Conservation (phyloP, 1,284 basidiomycete genomes). For the Somion occarium region DNA sequence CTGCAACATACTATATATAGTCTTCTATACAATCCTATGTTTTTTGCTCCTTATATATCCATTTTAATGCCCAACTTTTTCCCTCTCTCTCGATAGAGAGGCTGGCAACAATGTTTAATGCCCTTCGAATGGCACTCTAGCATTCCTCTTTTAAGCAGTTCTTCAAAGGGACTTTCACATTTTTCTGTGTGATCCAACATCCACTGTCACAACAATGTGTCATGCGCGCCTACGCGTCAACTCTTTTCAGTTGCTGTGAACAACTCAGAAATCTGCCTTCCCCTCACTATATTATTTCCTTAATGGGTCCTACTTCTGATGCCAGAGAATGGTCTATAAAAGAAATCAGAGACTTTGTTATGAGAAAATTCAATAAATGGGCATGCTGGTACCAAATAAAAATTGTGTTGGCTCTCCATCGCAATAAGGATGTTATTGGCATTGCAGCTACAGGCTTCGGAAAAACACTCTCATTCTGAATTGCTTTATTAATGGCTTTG, state of each 20-base stretch:
- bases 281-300: not conserved
- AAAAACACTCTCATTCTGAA: conserved; percentile 29
- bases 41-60: not conserved
- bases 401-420: conserved; percentile 9
- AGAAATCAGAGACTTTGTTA: not conserved
- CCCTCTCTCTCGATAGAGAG: not conserved
- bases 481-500: conserved; percentile 22
- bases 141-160: not conserved
- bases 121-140: not conserved
- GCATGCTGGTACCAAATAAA: conserved; percentile 11
- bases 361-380: not conserved
- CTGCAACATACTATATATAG: too few species aligned
- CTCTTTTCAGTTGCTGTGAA: not conserved
- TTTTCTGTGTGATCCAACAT: not conserved
- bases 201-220: not conserved
- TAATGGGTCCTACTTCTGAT: not conserved
- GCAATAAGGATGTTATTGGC: conserved; percentile 17
- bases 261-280: not conserved
- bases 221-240: not conserved
- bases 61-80: not conserved
- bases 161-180: not conserved
- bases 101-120: not conserved
- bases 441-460: conserved; percentile 24
- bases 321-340: not conserved
- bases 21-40: too few species aligned